These are phyloP conservation scores for Aspergillus sp. DNA, from an alignment of 2,329 filamentous ascomycete species.

Conservation along the genomic window DNA sequence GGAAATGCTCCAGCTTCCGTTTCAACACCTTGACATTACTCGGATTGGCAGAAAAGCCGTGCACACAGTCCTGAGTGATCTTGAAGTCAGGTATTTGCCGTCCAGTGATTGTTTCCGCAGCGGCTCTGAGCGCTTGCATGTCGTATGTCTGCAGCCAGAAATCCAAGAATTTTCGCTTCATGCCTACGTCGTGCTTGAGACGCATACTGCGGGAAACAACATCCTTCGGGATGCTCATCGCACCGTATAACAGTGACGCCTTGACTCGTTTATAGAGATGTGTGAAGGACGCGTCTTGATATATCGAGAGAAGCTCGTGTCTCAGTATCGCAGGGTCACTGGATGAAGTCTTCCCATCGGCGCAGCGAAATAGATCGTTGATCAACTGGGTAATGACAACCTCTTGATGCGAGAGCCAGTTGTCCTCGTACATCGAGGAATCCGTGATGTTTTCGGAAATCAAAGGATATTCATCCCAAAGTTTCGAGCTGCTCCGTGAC, in stretches of 20 bases:
- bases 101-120: conserved; percentile 60
- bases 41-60: neutral
- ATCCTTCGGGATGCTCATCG: conserved; percentile 56
- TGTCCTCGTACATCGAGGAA: conserved; percentile 61
- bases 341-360: conserved; percentile 13
- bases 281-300: conserved; percentile 52
- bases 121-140: conserved; percentile 49
- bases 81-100: conserved; percentile 42
- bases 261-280: conserved; percentile 57
- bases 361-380: conserved; percentile 54
- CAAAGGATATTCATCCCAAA: conserved; percentile 48
- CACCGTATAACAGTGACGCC: conserved; percentile 58
- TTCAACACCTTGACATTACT: conserved; percentile 30
- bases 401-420: conserved; percentile 63
- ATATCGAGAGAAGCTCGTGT: conserved; percentile 51
- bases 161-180: conserved; percentile 56
- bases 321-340: conserved; percentile 39
- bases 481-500: conserved; percentile 26
- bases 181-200: conserved; percentile 57
- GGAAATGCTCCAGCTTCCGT: conserved; percentile 50
- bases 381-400: conserved; percentile 59
- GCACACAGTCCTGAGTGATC: conserved; percentile 7
- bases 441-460: conserved; percentile 54
- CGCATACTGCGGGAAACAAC: conserved; percentile 45
- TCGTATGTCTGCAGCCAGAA: conserved; percentile 61